Conservation (phyloP, 495 filamentous ascomycete genomes). For the Penicillium psychrofluorescens region DNA sequence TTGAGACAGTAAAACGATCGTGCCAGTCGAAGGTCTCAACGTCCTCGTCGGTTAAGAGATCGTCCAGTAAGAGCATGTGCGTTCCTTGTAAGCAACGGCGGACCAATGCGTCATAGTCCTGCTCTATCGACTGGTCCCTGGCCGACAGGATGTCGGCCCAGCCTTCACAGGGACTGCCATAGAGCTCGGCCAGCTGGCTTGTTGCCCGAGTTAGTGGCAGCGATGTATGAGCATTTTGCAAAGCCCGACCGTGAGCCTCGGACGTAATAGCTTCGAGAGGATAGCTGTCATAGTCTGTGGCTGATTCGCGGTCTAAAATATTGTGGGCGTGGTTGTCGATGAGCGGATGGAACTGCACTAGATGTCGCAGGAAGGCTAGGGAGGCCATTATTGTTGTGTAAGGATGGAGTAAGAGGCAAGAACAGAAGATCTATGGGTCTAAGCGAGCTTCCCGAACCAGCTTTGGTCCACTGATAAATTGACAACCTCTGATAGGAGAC, state of each 20-base stretch:
- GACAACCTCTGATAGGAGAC: no score
- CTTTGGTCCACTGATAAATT: no score
- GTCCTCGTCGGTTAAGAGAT: conserved; percentile 56
- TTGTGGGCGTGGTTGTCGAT: conserved; percentile 92
- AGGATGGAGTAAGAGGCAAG: no score
- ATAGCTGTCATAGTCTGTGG: conserved; percentile 27
- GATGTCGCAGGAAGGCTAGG: conserved; percentile 27
- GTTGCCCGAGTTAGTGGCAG: conserved; percentile 66
- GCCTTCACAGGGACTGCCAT: conserved; percentile 45
- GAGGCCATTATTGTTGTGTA: no score
- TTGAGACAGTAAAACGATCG: conserved; percentile 51
- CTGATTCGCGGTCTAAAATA: conserved; percentile 41
- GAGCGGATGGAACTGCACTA: conserved; percentile 62
- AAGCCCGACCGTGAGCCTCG: conserved; percentile 64
- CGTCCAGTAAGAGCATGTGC: conserved; percentile 73
- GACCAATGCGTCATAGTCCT: conserved; percentile 52
- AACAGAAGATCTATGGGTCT: no score
- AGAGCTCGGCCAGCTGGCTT: conserved; percentile 57
- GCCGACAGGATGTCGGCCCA: conserved; percentile 59
- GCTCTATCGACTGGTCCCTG: conserved; percentile 46
- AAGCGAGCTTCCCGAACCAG: no score
- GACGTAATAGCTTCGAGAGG: conserved; percentile 57
- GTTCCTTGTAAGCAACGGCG: conserved; percentile 63
- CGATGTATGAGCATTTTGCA: conserved; percentile 50
- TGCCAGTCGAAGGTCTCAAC: conserved; percentile 64